These are phyloP conservation scores for Lactarius akahatsu DNA, from an alignment of 768 basidiomycete genomes.

Conservation along the genomic window DNA sequence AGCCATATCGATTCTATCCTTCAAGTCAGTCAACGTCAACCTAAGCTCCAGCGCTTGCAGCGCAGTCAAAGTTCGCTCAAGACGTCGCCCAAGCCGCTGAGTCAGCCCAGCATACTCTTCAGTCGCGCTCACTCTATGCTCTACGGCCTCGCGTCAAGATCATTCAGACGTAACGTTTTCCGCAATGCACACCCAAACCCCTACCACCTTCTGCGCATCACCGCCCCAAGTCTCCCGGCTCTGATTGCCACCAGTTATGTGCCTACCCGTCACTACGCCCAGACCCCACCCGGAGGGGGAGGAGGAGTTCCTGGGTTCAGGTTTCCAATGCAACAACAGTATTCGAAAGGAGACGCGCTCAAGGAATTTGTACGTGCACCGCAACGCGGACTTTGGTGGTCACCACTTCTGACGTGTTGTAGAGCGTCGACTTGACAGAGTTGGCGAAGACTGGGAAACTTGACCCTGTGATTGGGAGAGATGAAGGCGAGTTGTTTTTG, in stretches of 20 bases:
- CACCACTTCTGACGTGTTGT: constrained; percentile 1
- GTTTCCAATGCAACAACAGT: constrained; percentile 49
- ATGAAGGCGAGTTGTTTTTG: constrained; percentile 55
- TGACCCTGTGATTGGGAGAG: constrained; percentile 87
- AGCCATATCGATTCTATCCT: too few species aligned
- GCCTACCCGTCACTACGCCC: constrained; percentile 44
- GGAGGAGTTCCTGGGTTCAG: constrained; percentile 62
- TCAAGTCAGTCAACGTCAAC: too few species aligned
- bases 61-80: too few species aligned
- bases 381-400: background rate
- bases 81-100: too few species aligned
- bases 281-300: constrained; percentile 45
- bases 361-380: constrained; percentile 68
- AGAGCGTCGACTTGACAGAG: constrained; percentile 85
- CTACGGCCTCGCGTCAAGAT: constrained; percentile 9
- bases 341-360: constrained; percentile 80
- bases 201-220: background rate
- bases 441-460: constrained; percentile 81
- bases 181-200: background rate
- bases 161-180: background rate
- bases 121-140: constrained; percentile 20
- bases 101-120: background rate
- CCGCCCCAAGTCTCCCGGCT: background rate
- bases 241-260: background rate
- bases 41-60: too few species aligned